Evolutionary conservation across 352 stramenopile species (phyloP), one percentile per base, ranked within the genome.

Genomic region (Pythium aphanidermatum): DNA sequence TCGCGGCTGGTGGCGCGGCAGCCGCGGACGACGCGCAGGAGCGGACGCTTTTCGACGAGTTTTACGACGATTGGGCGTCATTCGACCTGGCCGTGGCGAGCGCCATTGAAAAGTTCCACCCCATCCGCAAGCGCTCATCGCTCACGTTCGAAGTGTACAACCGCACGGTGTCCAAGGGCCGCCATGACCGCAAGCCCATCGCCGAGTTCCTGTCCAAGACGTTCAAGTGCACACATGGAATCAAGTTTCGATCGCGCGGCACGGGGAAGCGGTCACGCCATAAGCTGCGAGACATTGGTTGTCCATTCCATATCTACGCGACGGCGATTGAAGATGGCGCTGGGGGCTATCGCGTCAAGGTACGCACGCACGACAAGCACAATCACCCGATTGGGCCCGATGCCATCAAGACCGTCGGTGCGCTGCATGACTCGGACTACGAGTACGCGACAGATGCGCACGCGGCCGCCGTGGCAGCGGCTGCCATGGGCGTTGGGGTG

Each of bases 111-210:
- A 60, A 65, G 30, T 68, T 83, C 58, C 78, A 90, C 51, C 78
- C 78, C 46, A 84, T 90, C 47, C 78, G 78, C 52, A 90, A 90
- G 59, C 74, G 78, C 52, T 90, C 78, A 52, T 86, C 73, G 37
- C 58, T 90, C 20, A 90, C 78, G 23, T 90, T 90, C 49, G 78
- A 90, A 44, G 78, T 90, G 23, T 90, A 90, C 69, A 90, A 90
- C 50, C 78, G 78, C 57, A 90, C 78, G 1, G 78, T 90, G n/a
- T 90, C 78, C 6, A 90, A 90, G 63, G 78, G 78, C 26, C 70
- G 71, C 13, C 78, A 90, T 40, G 74, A 90, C 55, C 73, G 78
- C 31, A 83, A 78, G 37, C 66, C 43, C 36, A 83, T 90, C 33
- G 74, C 78, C 17, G 78, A 90, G 34, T 90, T 77, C 46, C 41